Evolutionary conservation across 345 rosid species (phyloP).

Genomic region (Ailanthus altissimus): DNA sequence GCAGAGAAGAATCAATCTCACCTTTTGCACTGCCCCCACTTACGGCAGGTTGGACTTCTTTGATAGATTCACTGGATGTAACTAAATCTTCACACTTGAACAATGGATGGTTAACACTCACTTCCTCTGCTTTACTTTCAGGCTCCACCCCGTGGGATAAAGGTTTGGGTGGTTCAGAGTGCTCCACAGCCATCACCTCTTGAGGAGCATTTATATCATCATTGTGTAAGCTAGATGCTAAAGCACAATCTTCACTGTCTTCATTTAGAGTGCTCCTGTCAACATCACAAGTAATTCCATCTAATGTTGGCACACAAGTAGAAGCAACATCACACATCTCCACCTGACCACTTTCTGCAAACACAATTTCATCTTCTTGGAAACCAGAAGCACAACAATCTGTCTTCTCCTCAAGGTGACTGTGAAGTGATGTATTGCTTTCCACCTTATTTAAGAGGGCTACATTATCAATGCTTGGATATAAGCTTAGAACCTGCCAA

Average conservation of each 20-base stretch:
- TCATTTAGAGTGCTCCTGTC: not conserved
- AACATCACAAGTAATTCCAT: constrained; percentile 17
- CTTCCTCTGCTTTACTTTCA: constrained; percentile 18
- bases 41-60: constrained; percentile 10
- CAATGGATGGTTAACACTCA: constrained; percentile 6
- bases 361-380: constrained; percentile 1
- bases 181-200: constrained; percentile 10
- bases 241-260: constrained; percentile 10
- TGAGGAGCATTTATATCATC: constrained; percentile 13
- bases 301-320: constrained; percentile 10
- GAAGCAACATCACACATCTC: constrained; percentile 22
- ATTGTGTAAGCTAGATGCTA: constrained; percentile 5
- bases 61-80: constrained; percentile 10
- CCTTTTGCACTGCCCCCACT: not conserved
- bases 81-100: constrained; percentile 8
- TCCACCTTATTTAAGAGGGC: not conserved
- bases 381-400: constrained; percentile 11
- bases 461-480: not conserved
- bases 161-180: constrained; percentile 7
- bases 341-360: constrained; percentile 16
- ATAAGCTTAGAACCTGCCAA: not conserved
- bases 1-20: constrained; percentile 19
- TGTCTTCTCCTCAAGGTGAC: not conserved
- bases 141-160: constrained; percentile 16
- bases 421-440: not conserved